Base-by-base conservation (phyloP, 768 basidiomycete species). In the Tylopilus felleus region DNA sequence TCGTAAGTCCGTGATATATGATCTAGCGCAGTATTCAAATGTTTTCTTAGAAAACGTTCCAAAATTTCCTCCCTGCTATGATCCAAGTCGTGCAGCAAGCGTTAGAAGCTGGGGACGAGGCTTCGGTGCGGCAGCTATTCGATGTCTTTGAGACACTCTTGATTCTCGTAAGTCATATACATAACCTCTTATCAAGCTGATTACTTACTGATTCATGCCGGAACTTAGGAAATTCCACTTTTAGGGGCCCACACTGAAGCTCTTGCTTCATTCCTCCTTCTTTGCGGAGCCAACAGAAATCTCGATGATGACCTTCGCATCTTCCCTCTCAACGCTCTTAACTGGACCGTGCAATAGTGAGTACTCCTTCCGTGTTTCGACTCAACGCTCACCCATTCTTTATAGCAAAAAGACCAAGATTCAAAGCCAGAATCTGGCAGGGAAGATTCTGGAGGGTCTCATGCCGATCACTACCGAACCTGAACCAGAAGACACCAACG, bases 301-400 rank as follows among this genome's bases (percentile, higher is more conserved):
- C 84, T 86, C 63, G 90, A 91, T 42, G 71, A 74, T 45, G 93
- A 90, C 48, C 82, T 97, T 54, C 88, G 97, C 53, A 82, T 94
- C 55, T 86, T 97, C 61, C 86, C 90, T 10, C 80, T 99, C 36
- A 98, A 98, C 65, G 89, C 91, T 8, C 82, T 99, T 9, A 90
- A 93, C 66, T 98, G 95, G 95, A 93, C 94, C 8, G 87, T 98
- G 50, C 89, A 95, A 78, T 98, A 98, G 93, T 86, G 64, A 63
- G 87, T 74, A 8, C 1, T 4, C 19, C 28, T 13, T 42, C 33
- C 10, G 7, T n/a, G 14, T 14, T 12, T 27, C 35, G 3, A 19
- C 25, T 19, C 19, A n/a, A 40, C 49, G 9, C 27, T 45, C 7
- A 51, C 22, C 38, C 47, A 40, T 49, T 61, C 44, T 16, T 49